Percentiles rank a stretch among this genome's conserved stretches.
These are phyloP conservation scores for Cucumis sativus DNA, from an alignment of 306 rosid genomes.

Conservation along the genomic window DNA sequence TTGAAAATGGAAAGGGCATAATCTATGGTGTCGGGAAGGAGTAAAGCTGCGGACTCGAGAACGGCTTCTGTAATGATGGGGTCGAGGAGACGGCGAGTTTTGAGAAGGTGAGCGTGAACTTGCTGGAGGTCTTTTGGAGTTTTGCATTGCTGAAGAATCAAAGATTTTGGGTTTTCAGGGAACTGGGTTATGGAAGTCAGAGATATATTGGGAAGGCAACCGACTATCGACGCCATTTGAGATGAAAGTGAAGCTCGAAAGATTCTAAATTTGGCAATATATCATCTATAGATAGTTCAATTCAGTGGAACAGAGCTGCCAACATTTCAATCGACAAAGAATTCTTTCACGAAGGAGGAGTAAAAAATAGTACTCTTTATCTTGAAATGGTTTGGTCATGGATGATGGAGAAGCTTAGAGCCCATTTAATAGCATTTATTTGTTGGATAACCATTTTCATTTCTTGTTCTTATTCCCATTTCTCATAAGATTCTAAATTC, in stretches of 20 bases:
- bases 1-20: slow-evolving; percentile 41
- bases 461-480: too few relatives aligned
- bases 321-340: not conserved
- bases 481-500: too few relatives aligned
- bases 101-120: slow-evolving; percentile 54
- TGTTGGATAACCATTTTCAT: too few relatives aligned
- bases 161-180: slow-evolving; percentile 40
- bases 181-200: slow-evolving; percentile 16
- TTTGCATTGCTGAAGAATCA: slow-evolving; percentile 37
- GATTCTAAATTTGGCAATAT: not conserved
- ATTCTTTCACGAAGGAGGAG: not conserved
- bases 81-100: slow-evolving; percentile 40
- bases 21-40: slow-evolving; percentile 34
- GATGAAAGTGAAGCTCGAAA: not conserved
- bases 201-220: slow-evolving; percentile 23
- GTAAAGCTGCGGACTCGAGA: slow-evolving; percentile 46
- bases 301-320: not conserved
- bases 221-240: slow-evolving; percentile 10
- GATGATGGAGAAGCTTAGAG: not conserved
- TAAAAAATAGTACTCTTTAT: not conserved
- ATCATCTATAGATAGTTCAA: not conserved
- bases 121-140: slow-evolving; percentile 34
- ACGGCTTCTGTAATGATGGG: slow-evolving; percentile 30
- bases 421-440: too few relatives aligned
- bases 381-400: not conserved